These are phyloP conservation scores for Bryopsis sp. DNA, from an alignment of 139 green algal species.

Conservation along the genomic window DNA sequence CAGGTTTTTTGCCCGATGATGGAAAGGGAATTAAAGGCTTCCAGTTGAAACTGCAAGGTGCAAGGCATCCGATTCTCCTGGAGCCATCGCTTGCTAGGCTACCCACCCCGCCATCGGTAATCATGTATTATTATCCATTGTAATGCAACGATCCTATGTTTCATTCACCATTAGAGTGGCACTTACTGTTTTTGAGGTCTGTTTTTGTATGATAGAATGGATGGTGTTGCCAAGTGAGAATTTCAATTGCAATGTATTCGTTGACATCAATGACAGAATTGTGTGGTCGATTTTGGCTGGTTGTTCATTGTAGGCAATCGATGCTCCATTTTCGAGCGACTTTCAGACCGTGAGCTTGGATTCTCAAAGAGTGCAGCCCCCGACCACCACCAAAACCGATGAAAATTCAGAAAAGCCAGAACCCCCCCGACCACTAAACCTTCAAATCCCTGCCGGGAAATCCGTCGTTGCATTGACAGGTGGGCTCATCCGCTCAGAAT, in stretches of 20 bases:
- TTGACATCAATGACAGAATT: no score
- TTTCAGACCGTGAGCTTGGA: no score
- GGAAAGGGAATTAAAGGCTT: background rate
- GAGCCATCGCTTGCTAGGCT: constrained; percentile 33
- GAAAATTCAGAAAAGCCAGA: background rate
- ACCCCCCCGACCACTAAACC: constrained; percentile 35
- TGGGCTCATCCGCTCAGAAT: background rate
- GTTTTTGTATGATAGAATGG: no score
- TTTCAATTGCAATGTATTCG: no score
- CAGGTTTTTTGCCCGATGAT: constrained; percentile 23
- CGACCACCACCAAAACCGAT: background rate
- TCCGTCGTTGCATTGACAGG: constrained; percentile 49
- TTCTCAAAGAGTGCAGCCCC: background rate
- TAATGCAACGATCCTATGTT: no score
- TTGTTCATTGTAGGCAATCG: constrained; percentile 1
- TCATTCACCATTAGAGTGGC: no score
- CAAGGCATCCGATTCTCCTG: constrained; percentile 44
- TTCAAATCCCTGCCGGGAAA: constrained; percentile 27
- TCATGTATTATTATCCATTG: no score
- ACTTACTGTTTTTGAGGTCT: no score
- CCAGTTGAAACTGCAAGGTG: constrained; percentile 27
- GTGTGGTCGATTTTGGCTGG: no score
- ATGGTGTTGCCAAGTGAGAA: no score
- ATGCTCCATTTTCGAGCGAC: background rate
- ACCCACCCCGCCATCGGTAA: constrained; percentile 35